Base-by-base conservation (phyloP, 1,139 yeast genomes). In the Debaryomyces sp. region DNA sequence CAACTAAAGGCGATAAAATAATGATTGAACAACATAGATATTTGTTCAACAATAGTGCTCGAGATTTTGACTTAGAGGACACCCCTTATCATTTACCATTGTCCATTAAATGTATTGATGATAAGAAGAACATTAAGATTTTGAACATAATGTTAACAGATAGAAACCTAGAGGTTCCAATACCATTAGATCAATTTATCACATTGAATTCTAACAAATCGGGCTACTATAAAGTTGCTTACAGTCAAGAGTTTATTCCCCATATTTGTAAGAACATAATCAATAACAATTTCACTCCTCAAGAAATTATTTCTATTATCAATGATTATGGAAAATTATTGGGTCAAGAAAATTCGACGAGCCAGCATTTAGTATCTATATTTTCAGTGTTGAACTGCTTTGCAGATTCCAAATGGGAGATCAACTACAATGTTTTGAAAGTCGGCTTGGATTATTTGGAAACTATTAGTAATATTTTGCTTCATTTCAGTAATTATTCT, bases 61-160 rank as follows among this genome's bases (percentile, higher is more conserved):
- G 59, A 17, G 60, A 66, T 7, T 59, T 66, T 1, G 53, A 59
- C 5, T 61, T 79, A 17, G 83, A 78, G 57, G 79, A 79, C 52
- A 58, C 62, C 26, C 80, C 81, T 2, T 78, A 64, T 54, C 82
- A 78, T 49, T 63, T 81, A 44, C 91, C 92, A 5, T 62, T 86
- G 32, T 67, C 78, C 6, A 64, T 82, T 22, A 73, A 67, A 48
- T 57, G 71, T n/a, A 48, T 60, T 9, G 71, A 53, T 39, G 58
- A 58, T 23, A 53, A 56, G 17, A 61, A 59, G 1, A 32, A 69
- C 46, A 72, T 74, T 2, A 60, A 71, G 36, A 51, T 70, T 4
- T 67, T 71, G 38, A 72, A 75, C 51, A 62, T 73, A 37, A 53
- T 84, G 46, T 56, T 84, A 62, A 76, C 78, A 3, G 87, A 81